A percentile compares a stretch with the other conserved stretches of the same genome.
These are phyloP conservation scores for Russula sp. DNA, from an alignment of 768 basidiomycete genomes.

Conservation along the genomic window DNA sequence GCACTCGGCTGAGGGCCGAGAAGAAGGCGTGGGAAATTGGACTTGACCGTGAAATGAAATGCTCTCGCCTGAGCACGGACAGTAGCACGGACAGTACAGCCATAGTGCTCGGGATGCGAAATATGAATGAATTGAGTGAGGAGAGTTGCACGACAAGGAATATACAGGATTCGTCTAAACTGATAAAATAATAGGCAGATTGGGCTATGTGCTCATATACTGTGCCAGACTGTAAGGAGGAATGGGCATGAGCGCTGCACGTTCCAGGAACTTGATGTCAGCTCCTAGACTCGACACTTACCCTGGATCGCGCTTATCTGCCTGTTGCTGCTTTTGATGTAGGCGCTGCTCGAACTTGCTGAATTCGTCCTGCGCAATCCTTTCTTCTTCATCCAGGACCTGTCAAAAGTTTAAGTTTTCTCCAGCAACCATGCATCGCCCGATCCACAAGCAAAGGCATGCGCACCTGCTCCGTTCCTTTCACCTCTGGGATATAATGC, in stretches of 20 bases:
- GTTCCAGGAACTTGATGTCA: background rate
- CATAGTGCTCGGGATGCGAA: background rate
- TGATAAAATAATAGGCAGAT: background rate
- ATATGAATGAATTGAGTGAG: background rate
- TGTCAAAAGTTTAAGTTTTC: slow-evolving; percentile 28
- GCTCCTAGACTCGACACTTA: slow-evolving; percentile 28
- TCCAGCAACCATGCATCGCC: background rate
- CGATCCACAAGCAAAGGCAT: background rate
- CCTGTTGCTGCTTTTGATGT: slow-evolving; percentile 30
- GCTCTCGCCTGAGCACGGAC: too few relatives aligned
- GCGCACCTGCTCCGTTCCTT: slow-evolving; percentile 79
- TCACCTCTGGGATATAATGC: slow-evolving; percentile 97
- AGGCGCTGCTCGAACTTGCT: slow-evolving; percentile 75
- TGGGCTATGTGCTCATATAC: slow-evolving; percentile 65
- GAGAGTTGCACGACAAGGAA: slow-evolving; percentile 1
- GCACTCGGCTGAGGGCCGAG: background rate
- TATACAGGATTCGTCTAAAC: slow-evolving; percentile 1
- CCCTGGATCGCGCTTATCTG: slow-evolving; percentile 39
- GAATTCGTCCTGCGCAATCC: slow-evolving; percentile 82
- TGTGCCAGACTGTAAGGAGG: slow-evolving; percentile 54
- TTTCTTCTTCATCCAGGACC: slow-evolving; percentile 88
- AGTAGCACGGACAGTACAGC: background rate
- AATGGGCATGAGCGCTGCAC: slow-evolving; percentile 9
- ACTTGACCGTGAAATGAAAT: background rate
- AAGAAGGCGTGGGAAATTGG: background rate